Percentiles rank a stretch among this genome's conserved stretches.
phyloP scores from a whole-genome alignment of 2,329 filamentous ascomycete genomes.

The Albifimbria verrucaria region DNA sequence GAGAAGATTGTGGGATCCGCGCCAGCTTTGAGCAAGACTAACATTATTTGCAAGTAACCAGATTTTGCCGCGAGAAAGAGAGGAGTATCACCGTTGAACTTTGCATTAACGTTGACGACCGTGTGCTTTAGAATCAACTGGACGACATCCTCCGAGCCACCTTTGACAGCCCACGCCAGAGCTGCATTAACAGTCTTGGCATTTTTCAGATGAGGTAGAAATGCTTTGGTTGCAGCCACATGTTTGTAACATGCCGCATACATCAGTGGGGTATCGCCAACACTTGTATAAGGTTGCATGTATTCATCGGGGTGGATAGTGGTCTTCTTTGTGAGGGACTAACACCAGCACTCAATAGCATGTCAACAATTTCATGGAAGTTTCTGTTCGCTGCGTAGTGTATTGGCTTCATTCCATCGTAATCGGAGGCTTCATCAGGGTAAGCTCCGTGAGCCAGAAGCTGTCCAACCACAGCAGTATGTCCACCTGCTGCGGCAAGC shows the following conservation, averaged over 20 bases:
- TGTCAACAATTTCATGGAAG: constrained; percentile 19
- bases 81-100: constrained; percentile 14
- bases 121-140: constrained; percentile 9
- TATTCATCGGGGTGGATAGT: constrained; percentile 8
- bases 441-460: constrained; percentile 22
- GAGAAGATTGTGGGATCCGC: constrained; percentile 22
- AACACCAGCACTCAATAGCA: constrained; percentile 32
- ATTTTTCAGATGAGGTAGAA: constrained; percentile 22
- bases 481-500: background rate
- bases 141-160: constrained; percentile 16
- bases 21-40: constrained; percentile 24
- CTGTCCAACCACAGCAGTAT: constrained; percentile 7
- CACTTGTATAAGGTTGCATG: constrained; percentile 5
- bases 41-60: constrained; percentile 12
- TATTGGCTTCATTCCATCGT: constrained; percentile 27
- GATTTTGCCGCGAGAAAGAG: constrained; percentile 13
- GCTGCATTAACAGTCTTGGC: constrained; percentile 18
- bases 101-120: background rate
- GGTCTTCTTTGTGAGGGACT: constrained; percentile 25
- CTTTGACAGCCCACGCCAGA: constrained; percentile 21
- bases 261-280: constrained; percentile 24
- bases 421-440: constrained; percentile 13
- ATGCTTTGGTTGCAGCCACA: constrained; percentile 18
- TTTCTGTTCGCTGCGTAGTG: constrained; percentile 30
- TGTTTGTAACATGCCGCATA: constrained; percentile 25